phyloP scores from a whole-genome alignment of 225 moss, liverwort and hornwort genomes.

The Polytrichum formosum region DNA sequence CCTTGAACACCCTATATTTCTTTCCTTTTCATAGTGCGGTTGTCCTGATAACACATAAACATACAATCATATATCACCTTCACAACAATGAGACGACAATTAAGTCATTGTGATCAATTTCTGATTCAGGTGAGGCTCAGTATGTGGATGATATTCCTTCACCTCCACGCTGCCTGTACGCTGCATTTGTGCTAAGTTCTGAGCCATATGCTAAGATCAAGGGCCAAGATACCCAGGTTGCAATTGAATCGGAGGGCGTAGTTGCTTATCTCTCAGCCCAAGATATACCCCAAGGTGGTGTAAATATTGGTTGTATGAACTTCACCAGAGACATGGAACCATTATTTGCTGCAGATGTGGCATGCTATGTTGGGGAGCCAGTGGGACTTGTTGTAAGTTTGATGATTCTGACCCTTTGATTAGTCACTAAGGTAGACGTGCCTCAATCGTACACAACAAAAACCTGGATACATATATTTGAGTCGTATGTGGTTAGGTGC shows the following conservation, averaged over 20 bases:
- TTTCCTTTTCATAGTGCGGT: neutral
- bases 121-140: conserved; percentile 45
- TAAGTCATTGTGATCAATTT: neutral
- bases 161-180: conserved; percentile 40
- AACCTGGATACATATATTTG: too few species aligned
- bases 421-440: too few species aligned
- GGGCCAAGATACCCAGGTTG: conserved; percentile 31
- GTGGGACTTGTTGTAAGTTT: conserved; percentile 49
- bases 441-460: too few species aligned
- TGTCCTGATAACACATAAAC: neutral
- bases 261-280: conserved; percentile 29
- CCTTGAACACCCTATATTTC: neutral
- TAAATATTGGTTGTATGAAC: conserved; percentile 13
- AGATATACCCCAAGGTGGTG: conserved; percentile 37
- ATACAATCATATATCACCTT: too few species aligned
- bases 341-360: conserved; percentile 47
- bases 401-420: too few species aligned
- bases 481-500: too few species aligned
- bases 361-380: conserved; percentile 39
- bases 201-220: conserved; percentile 37
- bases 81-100: neutral
- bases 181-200: conserved; percentile 35
- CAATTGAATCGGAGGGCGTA: conserved; percentile 34
- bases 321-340: neutral
- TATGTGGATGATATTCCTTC: conserved; percentile 52